These are phyloP conservation scores for Pseudocercospora fuligena DNA, from an alignment of 2,329 filamentous ascomycete genomes.

Conservation along the genomic window DNA sequence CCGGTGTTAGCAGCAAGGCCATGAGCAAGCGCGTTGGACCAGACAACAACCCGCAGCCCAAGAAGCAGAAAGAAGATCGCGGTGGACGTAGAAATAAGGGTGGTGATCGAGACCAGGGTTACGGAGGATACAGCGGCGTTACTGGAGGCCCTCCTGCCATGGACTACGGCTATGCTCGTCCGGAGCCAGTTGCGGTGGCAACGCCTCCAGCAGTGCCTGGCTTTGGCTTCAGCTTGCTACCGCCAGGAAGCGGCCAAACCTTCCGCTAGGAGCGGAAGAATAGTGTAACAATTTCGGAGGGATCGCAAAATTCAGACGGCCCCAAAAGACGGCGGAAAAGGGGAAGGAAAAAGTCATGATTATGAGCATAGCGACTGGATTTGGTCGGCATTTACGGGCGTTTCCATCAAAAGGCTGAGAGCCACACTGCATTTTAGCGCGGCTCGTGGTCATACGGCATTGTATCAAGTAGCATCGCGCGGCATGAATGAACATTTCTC, in stretches of 20 bases:
- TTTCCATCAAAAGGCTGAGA: not conserved
- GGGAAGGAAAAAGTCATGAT: constrained; percentile 3
- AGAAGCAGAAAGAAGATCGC: constrained; percentile 30
- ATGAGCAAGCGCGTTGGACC: constrained; percentile 45
- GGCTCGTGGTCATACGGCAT: not conserved
- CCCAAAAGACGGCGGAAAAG: not conserved
- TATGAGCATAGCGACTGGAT: constrained; percentile 4
- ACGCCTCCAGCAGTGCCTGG: constrained; percentile 47
- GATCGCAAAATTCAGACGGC: not conserved
- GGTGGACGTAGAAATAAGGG: constrained; percentile 40
- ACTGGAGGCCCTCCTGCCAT: constrained; percentile 30
- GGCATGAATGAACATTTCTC: not conserved
- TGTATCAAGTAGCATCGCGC: not conserved
- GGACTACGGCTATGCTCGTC: constrained; percentile 38
- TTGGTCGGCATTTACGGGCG: constrained; percentile 2
- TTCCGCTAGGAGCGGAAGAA: constrained; percentile 19
- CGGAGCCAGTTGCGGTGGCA: constrained; percentile 45
- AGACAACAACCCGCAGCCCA: constrained; percentile 36
- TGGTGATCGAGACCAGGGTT: constrained; percentile 31
- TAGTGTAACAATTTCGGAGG: not conserved
- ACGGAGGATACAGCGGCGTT: constrained; percentile 30
- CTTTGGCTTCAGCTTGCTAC: constrained; percentile 43
- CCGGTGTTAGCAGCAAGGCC: constrained; percentile 89
- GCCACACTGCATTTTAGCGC: not conserved
- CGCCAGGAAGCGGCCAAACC: constrained; percentile 22